Evolutionary conservation across 2,329 filamentous ascomycete genomes (phyloP).

Genomic region (Cercospora janseana): DNA sequence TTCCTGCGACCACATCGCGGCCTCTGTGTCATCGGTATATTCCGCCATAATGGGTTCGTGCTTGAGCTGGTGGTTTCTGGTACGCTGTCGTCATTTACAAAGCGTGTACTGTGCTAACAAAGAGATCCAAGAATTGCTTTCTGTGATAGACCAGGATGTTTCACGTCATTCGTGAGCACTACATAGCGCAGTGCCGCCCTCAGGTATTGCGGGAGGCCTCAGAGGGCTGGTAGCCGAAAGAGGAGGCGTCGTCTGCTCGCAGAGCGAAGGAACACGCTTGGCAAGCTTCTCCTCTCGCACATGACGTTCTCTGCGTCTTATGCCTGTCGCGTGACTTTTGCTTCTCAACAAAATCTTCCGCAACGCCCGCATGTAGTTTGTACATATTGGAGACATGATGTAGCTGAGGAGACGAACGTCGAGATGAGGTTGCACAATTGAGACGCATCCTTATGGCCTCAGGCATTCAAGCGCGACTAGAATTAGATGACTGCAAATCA

Average conservation of each 20-base stretch:
- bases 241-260: neutral
- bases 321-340: slow-evolving; percentile 3
- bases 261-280: slow-evolving; percentile 9
- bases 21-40: neutral
- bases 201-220: slow-evolving; percentile 5
- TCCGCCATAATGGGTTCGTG: slow-evolving; percentile 1
- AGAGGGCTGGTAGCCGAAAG: neutral
- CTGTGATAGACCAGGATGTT: neutral
- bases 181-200: slow-evolving; percentile 6
- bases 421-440: neutral
- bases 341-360: neutral
- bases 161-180: neutral
- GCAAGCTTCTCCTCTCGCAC: slow-evolving; percentile 4
- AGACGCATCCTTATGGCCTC: no score
- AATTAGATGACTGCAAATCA: neutral
- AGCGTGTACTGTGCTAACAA: slow-evolving; percentile 4
- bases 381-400: neutral
- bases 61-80: neutral
- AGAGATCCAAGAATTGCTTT: neutral
- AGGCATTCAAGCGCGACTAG: neutral
- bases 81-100: slow-evolving; percentile 7
- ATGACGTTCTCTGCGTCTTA: slow-evolving; percentile 4
- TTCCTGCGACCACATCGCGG: neutral
- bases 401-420: neutral
- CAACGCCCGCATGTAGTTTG: neutral